Percentiles rank a stretch among this genome's conserved stretches.
phyloP scores from a whole-genome alignment of 768 basidiomycete genomes.

The Bullera alba region DNA sequence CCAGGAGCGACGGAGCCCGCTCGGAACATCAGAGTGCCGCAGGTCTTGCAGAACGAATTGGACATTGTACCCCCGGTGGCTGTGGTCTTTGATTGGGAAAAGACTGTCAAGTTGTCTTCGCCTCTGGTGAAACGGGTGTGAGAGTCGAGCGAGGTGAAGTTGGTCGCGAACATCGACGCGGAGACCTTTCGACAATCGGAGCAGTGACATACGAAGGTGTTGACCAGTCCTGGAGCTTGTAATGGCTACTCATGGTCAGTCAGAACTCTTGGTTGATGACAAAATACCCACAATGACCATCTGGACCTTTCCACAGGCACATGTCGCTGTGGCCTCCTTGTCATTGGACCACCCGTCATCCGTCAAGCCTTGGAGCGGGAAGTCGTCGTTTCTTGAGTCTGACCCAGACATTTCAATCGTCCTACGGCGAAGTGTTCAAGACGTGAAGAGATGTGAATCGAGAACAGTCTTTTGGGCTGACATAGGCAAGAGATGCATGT shows the following conservation, averaged over 20 bases:
- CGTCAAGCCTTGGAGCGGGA: slow-evolving; percentile 10
- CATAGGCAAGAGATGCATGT: too few species aligned
- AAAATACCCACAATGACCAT: slow-evolving; percentile 22
- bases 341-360: slow-evolving; percentile 26
- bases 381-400: too few species aligned
- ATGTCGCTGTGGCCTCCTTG: slow-evolving; percentile 30
- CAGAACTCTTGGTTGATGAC: not conserved
- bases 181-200: slow-evolving; percentile 37
- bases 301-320: slow-evolving; percentile 32
- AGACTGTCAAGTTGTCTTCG: slow-evolving; percentile 24
- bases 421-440: too few species aligned
- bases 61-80: slow-evolving; percentile 22
- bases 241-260: slow-evolving; percentile 19
- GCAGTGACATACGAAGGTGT: slow-evolving; percentile 34
- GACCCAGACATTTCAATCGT: too few species aligned
- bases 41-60: slow-evolving; percentile 35
- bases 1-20: slow-evolving; percentile 12
- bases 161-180: slow-evolving; percentile 36
- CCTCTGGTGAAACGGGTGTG: slow-evolving; percentile 31
- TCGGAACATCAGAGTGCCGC: slow-evolving; percentile 36
- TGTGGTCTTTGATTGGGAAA: slow-evolving; percentile 11
- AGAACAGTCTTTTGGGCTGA: too few species aligned
- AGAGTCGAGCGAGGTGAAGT: slow-evolving; percentile 21
- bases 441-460: too few species aligned
- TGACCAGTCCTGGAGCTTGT: slow-evolving; percentile 22